Percentiles rank a stretch among this genome's conserved stretches.
phyloP scores from a whole-genome alignment of 1,139 yeast genomes.

The Kodamaea fungicola region DNA sequence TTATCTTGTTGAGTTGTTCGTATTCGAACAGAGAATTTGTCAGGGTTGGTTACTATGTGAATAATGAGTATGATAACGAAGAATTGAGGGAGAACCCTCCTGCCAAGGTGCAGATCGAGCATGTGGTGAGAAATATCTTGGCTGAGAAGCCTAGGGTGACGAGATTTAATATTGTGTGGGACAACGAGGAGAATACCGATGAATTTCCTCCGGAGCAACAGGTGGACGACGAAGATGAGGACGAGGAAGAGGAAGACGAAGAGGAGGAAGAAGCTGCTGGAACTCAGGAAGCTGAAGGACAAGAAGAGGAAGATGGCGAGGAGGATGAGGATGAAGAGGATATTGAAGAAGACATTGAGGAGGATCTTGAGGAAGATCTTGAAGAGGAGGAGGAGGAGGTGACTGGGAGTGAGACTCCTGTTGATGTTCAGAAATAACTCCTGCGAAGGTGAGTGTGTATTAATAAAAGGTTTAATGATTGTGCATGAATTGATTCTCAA shows the following conservation, averaged over 20 bases:
- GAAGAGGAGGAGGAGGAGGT: slow-evolving; percentile 10
- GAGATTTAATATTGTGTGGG: slow-evolving; percentile 95
- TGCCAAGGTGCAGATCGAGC: slow-evolving; percentile 87
- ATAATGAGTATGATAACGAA: slow-evolving; percentile 92
- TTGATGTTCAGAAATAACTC: slow-evolving; percentile 6
- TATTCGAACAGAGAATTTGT: slow-evolving; percentile 94
- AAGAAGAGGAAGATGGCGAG: slow-evolving; percentile 34
- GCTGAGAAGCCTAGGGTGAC: slow-evolving; percentile 99
- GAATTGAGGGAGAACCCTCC: slow-evolving; percentile 95
- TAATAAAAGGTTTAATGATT: slow-evolving; percentile 1
- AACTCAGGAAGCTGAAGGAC: slow-evolving; percentile 38
- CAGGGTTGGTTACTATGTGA: slow-evolving; percentile 94
- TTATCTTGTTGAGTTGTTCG: slow-evolving; percentile 84
- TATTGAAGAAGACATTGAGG: slow-evolving; percentile 11
- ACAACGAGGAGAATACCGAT: slow-evolving; percentile 57
- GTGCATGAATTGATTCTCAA: no score
- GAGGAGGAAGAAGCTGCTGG: slow-evolving; percentile 55
- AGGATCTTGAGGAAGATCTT: slow-evolving; percentile 13
- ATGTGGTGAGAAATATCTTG: slow-evolving; percentile 86
- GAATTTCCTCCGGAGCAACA: slow-evolving; percentile 71
- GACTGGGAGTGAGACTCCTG: slow-evolving; percentile 18
- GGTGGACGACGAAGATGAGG: slow-evolving; percentile 49
- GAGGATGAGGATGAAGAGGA: slow-evolving; percentile 19
- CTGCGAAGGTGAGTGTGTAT: background rate
- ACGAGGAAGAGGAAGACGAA: slow-evolving; percentile 49